Base-by-base conservation (phyloP, 768 basidiomycete genomes). In the Nidula microcarpa region DNA sequence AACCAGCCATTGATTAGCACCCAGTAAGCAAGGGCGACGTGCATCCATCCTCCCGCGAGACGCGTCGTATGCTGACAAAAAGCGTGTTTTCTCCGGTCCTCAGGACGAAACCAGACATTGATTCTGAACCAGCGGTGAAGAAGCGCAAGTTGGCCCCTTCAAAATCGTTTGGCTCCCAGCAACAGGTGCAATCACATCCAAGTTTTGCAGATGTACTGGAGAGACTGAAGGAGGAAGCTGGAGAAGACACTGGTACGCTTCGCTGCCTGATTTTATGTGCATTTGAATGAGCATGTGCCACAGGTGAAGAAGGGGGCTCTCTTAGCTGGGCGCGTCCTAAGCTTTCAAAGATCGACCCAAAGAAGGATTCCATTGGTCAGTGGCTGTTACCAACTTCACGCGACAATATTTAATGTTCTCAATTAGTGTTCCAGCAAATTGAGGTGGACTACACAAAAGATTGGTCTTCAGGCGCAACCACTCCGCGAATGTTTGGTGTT, bases 381-480 rank as follows among this genome's bases (percentile, higher is more conserved):
- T 61, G 8, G 9, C 33, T 9, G 50, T 50, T 47, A 30, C 23
- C 23, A 4, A 30, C 16, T 16, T n/a, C 8, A 32, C 39, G 6
- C 6, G 23, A 13, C 33, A 23, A 36, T 2, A 13, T 44, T 10
- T 30, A n/a, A 33, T 17, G 13, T 36, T 43, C 17, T 54, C 9
- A 53, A 45, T 41, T 10, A 95, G 93, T 89, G 14, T 98, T 98
- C 62, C 97, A 99, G 67, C 97, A 98, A 68, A 95, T 96, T 54
- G 97, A 98, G 57, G 78, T 98, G 6, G 93, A 96, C 57, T 78
- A 80, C 45, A 67, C 76, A 7, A 76, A 76, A 23, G 72, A 85
- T 10, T 70, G 70, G 4, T 78, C 80, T 33, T 63, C 63, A 6
- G 66, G 65, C 3, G 69, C 71, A 2, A 74, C 76, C 7, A 69